A percentile compares a stretch with the other conserved stretches of the same genome.
These are phyloP conservation scores for Grosmannia penicillata DNA, from an alignment of 2,329 filamentous ascomycete genomes.

Conservation along the genomic window DNA sequence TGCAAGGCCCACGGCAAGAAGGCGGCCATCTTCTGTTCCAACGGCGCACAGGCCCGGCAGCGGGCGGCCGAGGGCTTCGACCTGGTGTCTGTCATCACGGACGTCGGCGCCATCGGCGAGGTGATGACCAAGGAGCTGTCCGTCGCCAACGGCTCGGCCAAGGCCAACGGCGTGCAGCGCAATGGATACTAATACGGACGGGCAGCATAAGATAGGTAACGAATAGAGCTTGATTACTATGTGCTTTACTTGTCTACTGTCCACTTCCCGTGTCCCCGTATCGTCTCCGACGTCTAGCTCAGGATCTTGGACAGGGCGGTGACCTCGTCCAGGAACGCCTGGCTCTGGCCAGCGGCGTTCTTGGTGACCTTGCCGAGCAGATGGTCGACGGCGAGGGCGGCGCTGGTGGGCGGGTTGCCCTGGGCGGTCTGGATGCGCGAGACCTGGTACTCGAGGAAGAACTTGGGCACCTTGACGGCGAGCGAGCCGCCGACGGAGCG, in stretches of 20 bases:
- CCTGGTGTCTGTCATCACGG: slow-evolving; percentile 23
- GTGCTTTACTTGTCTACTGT: not conserved
- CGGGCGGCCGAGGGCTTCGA: slow-evolving; percentile 22
- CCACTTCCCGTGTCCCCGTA: not conserved
- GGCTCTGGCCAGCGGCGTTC: slow-evolving; percentile 33
- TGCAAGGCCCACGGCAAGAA: slow-evolving; percentile 21
- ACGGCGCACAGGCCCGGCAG: slow-evolving; percentile 18
- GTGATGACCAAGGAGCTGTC: slow-evolving; percentile 19
- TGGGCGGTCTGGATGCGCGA: slow-evolving; percentile 44
- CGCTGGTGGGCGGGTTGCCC: slow-evolving; percentile 34
- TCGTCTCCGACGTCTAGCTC: slow-evolving; percentile 1
- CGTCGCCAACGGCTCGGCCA: slow-evolving; percentile 14
- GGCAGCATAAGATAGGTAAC: not conserved
- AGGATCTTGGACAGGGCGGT: slow-evolving; percentile 19
- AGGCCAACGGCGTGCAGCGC: not conserved
- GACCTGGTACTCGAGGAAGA: slow-evolving; percentile 46
- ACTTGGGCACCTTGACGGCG: slow-evolving; percentile 47
- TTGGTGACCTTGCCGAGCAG: slow-evolving; percentile 41
- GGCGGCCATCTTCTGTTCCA: slow-evolving; percentile 23
- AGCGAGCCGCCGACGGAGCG: slow-evolving; percentile 36
- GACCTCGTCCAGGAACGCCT: slow-evolving; percentile 38
- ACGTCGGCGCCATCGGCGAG: slow-evolving; percentile 18
- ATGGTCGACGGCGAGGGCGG: slow-evolving; percentile 40
- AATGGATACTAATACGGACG: slow-evolving; percentile 6
- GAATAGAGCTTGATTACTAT: not conserved